phyloP scores from a whole-genome alignment of 176 grass and related monocot species.

The Zoysia pacifica region DNA sequence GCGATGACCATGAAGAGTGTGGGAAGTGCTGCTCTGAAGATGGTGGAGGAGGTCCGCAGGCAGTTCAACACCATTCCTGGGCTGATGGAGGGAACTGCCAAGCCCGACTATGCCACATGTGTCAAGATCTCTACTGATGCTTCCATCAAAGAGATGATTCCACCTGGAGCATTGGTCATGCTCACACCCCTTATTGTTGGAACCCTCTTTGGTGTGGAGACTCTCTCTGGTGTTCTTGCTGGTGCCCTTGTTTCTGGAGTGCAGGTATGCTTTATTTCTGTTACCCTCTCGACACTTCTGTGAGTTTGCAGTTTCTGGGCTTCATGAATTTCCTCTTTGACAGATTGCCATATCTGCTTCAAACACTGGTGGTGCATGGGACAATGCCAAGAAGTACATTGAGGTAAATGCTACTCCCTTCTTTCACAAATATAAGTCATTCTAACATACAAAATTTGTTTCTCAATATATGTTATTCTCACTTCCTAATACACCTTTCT shows the following conservation, averaged over 20 bases:
- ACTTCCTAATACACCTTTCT: no score
- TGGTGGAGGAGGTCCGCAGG: conserved; percentile 94
- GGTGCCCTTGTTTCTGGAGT: conserved; percentile 91
- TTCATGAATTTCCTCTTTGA: conserved; percentile 9
- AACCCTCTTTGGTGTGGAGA: conserved; percentile 82
- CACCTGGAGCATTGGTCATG: conserved; percentile 84
- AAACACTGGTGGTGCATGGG: conserved; percentile 91
- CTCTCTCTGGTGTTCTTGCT: conserved; percentile 83
- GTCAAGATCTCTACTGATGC: conserved; percentile 97
- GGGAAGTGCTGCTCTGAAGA: conserved; percentile 78
- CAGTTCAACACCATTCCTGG: conserved; percentile 90
- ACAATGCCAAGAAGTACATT: conserved; percentile 95
- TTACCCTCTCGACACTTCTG: not conserved
- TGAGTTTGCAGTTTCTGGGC: not conserved
- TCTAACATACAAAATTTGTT: no score
- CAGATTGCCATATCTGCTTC: conserved; percentile 92
- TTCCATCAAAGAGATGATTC: conserved; percentile 94
- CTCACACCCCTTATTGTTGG: conserved; percentile 85
- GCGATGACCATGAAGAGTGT: conserved; percentile 98
- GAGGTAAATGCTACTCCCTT: conserved; percentile 64
- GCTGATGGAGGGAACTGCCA: conserved; percentile 73
- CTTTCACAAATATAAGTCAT: no score
- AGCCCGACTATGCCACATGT: conserved; percentile 88
- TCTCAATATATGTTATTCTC: no score
- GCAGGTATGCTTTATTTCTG: conserved; percentile 47